A percentile compares a stretch with the other conserved stretches of the same genome.
phyloP scores from a whole-genome alignment of 768 basidiomycete species.

The Leccinum ochraceum region DNA sequence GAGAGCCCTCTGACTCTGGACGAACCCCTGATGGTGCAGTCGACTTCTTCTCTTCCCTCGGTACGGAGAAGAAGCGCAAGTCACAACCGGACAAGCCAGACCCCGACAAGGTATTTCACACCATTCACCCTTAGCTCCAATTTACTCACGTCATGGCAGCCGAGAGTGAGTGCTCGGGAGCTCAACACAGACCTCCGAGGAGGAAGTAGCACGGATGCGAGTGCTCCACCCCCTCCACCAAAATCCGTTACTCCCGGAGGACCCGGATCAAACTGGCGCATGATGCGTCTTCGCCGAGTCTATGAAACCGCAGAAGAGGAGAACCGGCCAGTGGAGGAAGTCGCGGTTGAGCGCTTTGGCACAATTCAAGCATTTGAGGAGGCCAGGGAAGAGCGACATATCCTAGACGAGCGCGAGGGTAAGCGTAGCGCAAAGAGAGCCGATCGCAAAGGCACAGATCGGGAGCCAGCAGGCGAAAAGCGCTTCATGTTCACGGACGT shows the following conservation, averaged over 20 bases:
- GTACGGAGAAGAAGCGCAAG: constrained; percentile 75
- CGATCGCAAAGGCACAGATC: constrained; percentile 41
- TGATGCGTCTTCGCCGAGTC: constrained; percentile 91
- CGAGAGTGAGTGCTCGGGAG: constrained; percentile 59
- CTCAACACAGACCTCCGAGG: constrained; percentile 60
- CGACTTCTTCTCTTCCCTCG: constrained; percentile 90
- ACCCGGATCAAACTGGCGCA: constrained; percentile 94
- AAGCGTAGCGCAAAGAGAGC: constrained; percentile 43
- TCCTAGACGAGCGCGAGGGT: constrained; percentile 81
- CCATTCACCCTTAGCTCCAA: background rate
- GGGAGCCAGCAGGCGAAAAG: constrained; percentile 43
- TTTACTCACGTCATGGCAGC: constrained; percentile 40
- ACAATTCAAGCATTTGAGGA: constrained; percentile 84
- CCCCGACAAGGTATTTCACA: constrained; percentile 62
- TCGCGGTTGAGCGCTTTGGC: constrained; percentile 89
- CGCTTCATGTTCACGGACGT: constrained; percentile 71
- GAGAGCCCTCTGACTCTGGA: constrained; percentile 45
- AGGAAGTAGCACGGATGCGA: constrained; percentile 41
- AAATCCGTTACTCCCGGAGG: constrained; percentile 75
- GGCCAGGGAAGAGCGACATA: constrained; percentile 80
- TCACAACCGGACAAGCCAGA: constrained; percentile 58
- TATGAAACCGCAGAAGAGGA: constrained; percentile 93
- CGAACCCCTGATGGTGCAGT: constrained; percentile 58
- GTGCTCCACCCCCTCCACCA: constrained; percentile 37
- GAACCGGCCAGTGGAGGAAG: constrained; percentile 64